Evolutionary conservation across 371 early-diverging fungal species (phyloP).

Genomic region (Mucor velutinosus): DNA sequence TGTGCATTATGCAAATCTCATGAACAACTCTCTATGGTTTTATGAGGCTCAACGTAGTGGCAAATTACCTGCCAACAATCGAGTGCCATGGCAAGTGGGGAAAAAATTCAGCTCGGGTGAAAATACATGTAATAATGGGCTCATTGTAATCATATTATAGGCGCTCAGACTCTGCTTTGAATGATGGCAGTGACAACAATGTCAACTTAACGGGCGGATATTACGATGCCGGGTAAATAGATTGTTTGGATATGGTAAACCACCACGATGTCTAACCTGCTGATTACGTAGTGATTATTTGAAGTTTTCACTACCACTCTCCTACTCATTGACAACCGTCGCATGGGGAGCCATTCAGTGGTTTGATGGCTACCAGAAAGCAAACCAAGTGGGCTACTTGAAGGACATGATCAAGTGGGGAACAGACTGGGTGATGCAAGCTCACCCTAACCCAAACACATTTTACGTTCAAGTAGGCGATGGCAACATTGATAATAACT

Average conservation of each 20-base stretch:
- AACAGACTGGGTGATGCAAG: constrained; percentile 58
- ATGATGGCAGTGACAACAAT: constrained; percentile 52
- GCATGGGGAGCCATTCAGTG: constrained; percentile 64
- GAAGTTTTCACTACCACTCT: constrained; percentile 64
- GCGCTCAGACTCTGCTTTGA: constrained; percentile 56
- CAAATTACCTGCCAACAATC: constrained; percentile 49
- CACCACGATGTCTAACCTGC: background rate
- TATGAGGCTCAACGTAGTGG: constrained; percentile 67
- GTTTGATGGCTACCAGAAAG: constrained; percentile 59
- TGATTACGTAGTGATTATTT: constrained; percentile 54
- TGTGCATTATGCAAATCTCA: constrained; percentile 26
- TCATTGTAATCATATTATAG: constrained; percentile 12
- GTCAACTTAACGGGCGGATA: constrained; percentile 55
- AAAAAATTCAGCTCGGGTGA: background rate
- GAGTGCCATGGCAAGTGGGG: constrained; percentile 54
- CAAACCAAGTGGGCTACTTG: constrained; percentile 51
- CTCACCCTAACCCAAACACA: constrained; percentile 25
- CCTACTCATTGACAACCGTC: constrained; percentile 51
- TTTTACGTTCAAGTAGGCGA: constrained; percentile 45
- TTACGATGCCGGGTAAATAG: constrained; percentile 45
- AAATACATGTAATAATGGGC: background rate
- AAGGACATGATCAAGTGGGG: constrained; percentile 64
- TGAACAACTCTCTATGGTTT: constrained; percentile 52
- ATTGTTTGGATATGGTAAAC: background rate
- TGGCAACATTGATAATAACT: constrained; percentile 40